Base-by-base conservation (phyloP, 1,284 basidiomycete genomes). In the Malassezia arunalokei region DNA sequence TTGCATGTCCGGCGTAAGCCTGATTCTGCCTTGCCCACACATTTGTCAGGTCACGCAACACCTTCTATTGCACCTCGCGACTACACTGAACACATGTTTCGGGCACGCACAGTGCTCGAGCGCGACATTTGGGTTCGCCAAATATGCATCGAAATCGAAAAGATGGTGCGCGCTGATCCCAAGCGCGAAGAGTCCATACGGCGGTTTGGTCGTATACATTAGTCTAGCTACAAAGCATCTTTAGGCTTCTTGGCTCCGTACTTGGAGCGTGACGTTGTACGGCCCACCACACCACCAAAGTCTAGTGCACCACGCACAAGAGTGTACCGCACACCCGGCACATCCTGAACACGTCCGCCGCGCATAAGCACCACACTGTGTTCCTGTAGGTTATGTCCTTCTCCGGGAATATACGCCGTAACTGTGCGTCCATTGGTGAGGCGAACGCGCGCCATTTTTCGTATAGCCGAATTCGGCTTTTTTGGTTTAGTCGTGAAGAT, bases 391-490 rank as follows among this genome's bases (percentile, higher is more conserved):
- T 95, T 96, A 75, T 98, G 92, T 1, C 94, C 94, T 71, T 98
- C 94, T 62, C 94, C 94, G 38, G 86, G 87, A 51, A 98, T 91
- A 51, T 96, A 98, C 12, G 91, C 91, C 76, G 86, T 85, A 54
- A 91, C 80, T 38, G 83, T 84, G 74, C 87, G 85, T 46, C 94
- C 94, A 31, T 85, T 92, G 31, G 84, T 81, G 45, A 98, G 78
- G 77, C 92, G 92, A 63, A 99, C 84, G 71, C 87, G 81, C 39
- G 90, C 90, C 55, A 96, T 87, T 77, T 96, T 98, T 58, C 94
- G 86, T 70, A 95, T 89, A 40, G 91, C 91, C 39, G 92, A 98
- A 76, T 99, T 99, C 60, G 94, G 94, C 74, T 99, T 99, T 78
- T 91, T 95, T 24, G 94, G 94, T 71, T 86, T 89, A 31, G 67